Percentiles rank a stretch among this genome's conserved stretches.
Evolutionary conservation across 208 protist genomes (phyloP).

Genomic region (Crithidia fasciculata): DNA sequence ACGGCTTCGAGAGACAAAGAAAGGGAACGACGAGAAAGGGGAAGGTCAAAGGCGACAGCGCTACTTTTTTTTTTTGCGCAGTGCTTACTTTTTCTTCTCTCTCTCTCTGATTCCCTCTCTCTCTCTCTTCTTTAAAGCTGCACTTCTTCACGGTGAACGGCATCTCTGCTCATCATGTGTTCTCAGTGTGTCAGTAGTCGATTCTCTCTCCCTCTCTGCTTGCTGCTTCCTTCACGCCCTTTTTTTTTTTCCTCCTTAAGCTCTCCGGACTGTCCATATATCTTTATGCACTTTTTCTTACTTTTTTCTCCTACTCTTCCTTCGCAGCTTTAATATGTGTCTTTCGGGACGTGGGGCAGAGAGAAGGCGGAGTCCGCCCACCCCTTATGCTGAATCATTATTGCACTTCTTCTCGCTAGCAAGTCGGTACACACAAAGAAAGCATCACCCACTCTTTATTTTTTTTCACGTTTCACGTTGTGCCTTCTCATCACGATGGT

Average conservation of each 20-base stretch:
- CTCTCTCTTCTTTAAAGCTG: neutral
- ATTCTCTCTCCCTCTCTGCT: too few species aligned
- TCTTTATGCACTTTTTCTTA: neutral
- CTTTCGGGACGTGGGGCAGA: neutral
- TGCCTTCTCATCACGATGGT: too few species aligned
- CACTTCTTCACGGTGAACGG: too few species aligned
- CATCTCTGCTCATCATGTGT: too few species aligned
- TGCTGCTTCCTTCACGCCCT: neutral
- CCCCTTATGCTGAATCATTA: neutral
- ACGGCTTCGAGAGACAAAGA: too few species aligned
- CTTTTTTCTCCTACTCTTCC: neutral
- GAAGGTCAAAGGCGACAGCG: too few species aligned
- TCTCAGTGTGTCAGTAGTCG: too few species aligned
- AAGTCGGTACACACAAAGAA: neutral
- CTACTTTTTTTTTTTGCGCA: neutral
- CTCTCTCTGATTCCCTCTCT: neutral
- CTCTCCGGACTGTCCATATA: neutral
- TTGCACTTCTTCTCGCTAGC: slow-evolving; percentile 23
- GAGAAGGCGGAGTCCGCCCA: too few species aligned
- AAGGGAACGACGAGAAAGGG: too few species aligned
- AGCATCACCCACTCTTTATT: too few species aligned
- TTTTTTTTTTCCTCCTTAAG: neutral
- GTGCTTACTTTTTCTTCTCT: neutral
- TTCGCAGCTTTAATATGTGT: neutral
- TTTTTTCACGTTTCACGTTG: too few species aligned